Percentiles rank a stretch among this genome's conserved stretches.
Evolutionary conservation across 164 flowering plant species (phyloP).

Genomic region (Pachysandra terminalis): DNA sequence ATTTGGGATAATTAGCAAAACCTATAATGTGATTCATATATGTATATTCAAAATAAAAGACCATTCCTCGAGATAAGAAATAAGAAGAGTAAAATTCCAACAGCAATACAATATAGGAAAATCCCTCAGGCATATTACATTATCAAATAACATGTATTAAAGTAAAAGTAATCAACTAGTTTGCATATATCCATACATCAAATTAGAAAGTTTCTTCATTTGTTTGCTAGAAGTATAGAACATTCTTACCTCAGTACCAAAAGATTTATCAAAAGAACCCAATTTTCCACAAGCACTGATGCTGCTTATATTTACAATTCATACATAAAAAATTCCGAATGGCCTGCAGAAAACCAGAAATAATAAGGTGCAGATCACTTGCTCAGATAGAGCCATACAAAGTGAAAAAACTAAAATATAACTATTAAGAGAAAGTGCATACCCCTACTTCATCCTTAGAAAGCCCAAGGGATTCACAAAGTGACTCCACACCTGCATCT

Average conservation of each 20-base stretch:
- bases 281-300: slow-evolving; percentile 75
- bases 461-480: slow-evolving; percentile 59
- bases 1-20: too few relatives aligned
- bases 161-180: too few relatives aligned
- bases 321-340: slow-evolving; percentile 45
- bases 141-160: too few relatives aligned
- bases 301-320: slow-evolving; percentile 67
- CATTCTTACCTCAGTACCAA: slow-evolving; percentile 67
- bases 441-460: slow-evolving; percentile 49
- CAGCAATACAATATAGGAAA: too few relatives aligned
- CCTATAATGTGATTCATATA: too few relatives aligned
- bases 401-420: too few relatives aligned
- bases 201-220: too few relatives aligned
- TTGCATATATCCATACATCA: neutral
- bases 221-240: neutral
- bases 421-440: slow-evolving; percentile 14
- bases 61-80: too few relatives aligned
- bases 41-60: too few relatives aligned
- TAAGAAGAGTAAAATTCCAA: too few relatives aligned
- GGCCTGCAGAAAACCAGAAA: slow-evolving; percentile 38
- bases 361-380: neutral
- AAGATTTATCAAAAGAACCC: slow-evolving; percentile 66
- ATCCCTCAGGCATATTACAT: too few relatives aligned
- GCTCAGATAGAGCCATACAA: too few relatives aligned
- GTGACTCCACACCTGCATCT: slow-evolving; percentile 47